A percentile compares a stretch with the other conserved stretches of the same genome.
Conservation (phyloP, 805 yeast species). For the Sungouiella thailandica region DNA sequence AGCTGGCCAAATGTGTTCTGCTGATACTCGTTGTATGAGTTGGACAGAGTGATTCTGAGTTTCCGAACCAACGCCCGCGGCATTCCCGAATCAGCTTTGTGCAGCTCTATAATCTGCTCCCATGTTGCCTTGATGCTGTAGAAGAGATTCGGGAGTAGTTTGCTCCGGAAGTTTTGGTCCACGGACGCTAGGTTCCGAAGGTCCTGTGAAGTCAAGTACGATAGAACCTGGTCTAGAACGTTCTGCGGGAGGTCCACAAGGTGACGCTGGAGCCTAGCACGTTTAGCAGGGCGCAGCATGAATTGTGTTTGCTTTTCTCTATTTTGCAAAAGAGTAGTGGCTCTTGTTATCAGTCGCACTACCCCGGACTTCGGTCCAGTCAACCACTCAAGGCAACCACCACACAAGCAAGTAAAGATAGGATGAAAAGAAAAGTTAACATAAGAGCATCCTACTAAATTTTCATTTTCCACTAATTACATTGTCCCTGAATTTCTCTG, state of each 20-base stretch:
- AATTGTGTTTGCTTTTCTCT: too few relatives aligned
- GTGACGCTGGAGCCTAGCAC: neutral
- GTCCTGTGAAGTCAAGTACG: slow-evolving; percentile 6
- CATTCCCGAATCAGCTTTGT: slow-evolving; percentile 1
- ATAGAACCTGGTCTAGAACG: slow-evolving; percentile 9
- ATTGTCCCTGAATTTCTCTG: too few relatives aligned
- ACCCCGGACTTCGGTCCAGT: neutral
- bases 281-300: neutral
- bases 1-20: slow-evolving; percentile 22
- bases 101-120: slow-evolving; percentile 16
- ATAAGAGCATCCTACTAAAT: too few relatives aligned
- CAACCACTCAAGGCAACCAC: too few relatives aligned
- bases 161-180: slow-evolving; percentile 14
- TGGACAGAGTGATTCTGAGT: slow-evolving; percentile 8
- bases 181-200: slow-evolving; percentile 8
- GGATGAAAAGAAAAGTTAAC: too few relatives aligned
- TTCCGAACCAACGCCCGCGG: slow-evolving; percentile 1
- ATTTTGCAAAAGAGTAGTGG: too few relatives aligned
- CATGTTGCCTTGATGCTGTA: slow-evolving; percentile 21
- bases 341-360: too few relatives aligned
- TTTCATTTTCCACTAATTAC: too few relatives aligned
- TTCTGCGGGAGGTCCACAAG: slow-evolving; percentile 12
- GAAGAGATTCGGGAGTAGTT: slow-evolving; percentile 17
- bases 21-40: slow-evolving; percentile 22
- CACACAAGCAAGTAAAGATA: too few relatives aligned